phyloP scores from a whole-genome alignment of 169 alveolate genomes.

The Plasmodium adleri region DNA sequence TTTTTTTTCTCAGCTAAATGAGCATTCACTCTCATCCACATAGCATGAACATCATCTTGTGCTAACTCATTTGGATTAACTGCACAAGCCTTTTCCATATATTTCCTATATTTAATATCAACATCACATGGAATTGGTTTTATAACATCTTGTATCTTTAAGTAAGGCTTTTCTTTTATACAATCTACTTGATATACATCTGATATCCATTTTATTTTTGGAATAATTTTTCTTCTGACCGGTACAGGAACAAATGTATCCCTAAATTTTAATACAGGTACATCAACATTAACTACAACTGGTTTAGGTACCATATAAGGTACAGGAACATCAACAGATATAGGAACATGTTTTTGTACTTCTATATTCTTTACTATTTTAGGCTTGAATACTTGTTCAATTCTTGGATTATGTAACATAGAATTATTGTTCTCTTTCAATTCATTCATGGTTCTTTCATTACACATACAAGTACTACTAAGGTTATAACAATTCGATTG shows the following conservation, averaged over 20 bases:
- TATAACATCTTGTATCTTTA: constrained; percentile 87
- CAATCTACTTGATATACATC: constrained; percentile 90
- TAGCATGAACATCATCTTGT: constrained; percentile 90
- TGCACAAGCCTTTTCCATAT: constrained; percentile 86
- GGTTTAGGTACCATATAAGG: constrained; percentile 92
- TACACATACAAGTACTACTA: constrained; percentile 27
- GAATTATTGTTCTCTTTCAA: constrained; percentile 25
- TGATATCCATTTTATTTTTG: constrained; percentile 88
- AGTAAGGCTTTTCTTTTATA: constrained; percentile 88
- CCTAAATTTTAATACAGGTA: constrained; percentile 89
- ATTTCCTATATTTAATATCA: constrained; percentile 85
- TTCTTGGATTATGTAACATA: constrained; percentile 36
- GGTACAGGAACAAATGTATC: constrained; percentile 91
- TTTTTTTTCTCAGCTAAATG: constrained; percentile 83
- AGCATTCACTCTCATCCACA: constrained; percentile 92
- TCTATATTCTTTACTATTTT: constrained; percentile 84
- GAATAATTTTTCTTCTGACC: constrained; percentile 88
- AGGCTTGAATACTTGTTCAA: constrained; percentile 86
- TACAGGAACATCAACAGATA: constrained; percentile 89
- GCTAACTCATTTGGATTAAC: constrained; percentile 90
- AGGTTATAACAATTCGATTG: constrained; percentile 45
- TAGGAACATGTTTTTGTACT: constrained; percentile 87
- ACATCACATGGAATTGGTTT: constrained; percentile 90
- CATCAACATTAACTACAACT: constrained; percentile 89
- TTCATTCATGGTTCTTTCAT: constrained; percentile 16